phyloP scores from a whole-genome alignment of 352 stramenopile genomes.

The Phytophthora sp. region DNA sequence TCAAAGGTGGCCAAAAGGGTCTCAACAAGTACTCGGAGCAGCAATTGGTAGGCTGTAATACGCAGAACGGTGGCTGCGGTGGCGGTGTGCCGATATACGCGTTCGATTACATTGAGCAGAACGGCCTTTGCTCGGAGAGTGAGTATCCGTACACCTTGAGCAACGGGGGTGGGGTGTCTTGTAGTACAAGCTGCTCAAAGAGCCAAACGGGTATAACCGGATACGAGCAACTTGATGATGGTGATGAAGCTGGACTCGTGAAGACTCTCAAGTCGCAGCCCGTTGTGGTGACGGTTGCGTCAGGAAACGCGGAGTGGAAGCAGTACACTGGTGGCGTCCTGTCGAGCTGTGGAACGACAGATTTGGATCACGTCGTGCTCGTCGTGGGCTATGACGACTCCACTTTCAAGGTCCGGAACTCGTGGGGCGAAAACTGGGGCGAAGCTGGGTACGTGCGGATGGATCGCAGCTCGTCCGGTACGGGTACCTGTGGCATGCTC shows the following conservation, averaged over 20 bases:
- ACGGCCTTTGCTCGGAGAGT: constrained; percentile 77
- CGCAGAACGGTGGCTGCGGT: constrained; percentile 85
- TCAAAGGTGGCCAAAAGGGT: constrained; percentile 57
- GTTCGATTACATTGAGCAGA: constrained; percentile 90
- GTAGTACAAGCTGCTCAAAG: constrained; percentile 40
- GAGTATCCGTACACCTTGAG: constrained; percentile 75
- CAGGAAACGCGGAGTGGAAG: constrained; percentile 94
- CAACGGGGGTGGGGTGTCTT: constrained; percentile 24
- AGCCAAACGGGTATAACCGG: constrained; percentile 40
- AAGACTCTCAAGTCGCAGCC: constrained; percentile 90
- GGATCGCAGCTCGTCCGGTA: constrained; percentile 54
- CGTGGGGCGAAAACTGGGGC: constrained; percentile 93
- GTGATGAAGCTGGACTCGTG: constrained; percentile 72
- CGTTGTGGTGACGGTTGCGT: constrained; percentile 93
- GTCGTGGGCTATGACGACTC: constrained; percentile 92
- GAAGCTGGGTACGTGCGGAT: constrained; percentile 92
- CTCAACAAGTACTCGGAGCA: constrained; percentile 91
- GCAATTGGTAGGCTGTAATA: constrained; percentile 91
- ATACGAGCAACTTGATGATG: constrained; percentile 71
- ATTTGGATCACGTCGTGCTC: constrained; percentile 97
- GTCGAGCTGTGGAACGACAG: constrained; percentile 64
- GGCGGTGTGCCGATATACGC: constrained; percentile 91
- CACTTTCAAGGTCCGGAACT: constrained; percentile 96
- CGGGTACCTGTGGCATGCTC: constrained; percentile 55
- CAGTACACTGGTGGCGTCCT: constrained; percentile 95